phyloP scores from a whole-genome alignment of 345 rosid genomes.

The Moricandia arvensis region DNA sequence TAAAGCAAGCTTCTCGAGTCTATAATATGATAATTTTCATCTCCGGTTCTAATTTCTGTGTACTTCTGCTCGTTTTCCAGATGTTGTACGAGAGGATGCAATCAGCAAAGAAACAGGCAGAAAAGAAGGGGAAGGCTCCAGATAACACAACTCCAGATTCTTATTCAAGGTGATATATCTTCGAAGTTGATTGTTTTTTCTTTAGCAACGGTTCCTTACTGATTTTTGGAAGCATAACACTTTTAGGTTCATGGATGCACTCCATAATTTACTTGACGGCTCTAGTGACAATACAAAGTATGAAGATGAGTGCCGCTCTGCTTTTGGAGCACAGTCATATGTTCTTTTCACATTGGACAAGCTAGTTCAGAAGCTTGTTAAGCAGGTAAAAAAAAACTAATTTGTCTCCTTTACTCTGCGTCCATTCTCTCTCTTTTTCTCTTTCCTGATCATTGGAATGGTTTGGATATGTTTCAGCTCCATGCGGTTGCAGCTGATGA shows the following conservation, averaged over 20 bases:
- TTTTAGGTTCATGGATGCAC: conserved; percentile 84
- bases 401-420: conserved; percentile 2
- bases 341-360: conserved; percentile 93
- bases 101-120: conserved; percentile 82
- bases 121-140: conserved; percentile 84
- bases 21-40: conserved; percentile 8
- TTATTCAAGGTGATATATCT: conserved; percentile 68
- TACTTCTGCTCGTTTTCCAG: conserved; percentile 42
- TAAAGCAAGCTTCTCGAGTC: background rate
- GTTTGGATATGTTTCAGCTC: conserved; percentile 55
- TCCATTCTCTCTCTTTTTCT: background rate
- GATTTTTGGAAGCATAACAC: conserved; percentile 20
- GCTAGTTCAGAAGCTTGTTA: conserved; percentile 82
- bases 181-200: background rate
- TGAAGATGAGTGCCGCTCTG: conserved; percentile 96
- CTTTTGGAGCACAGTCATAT: conserved; percentile 93
- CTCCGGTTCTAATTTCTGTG: background rate
- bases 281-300: conserved; percentile 87
- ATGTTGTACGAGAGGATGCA: conserved; percentile 84
- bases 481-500: conserved; percentile 81
- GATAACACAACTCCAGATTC: conserved; percentile 65
- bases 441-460: background rate
- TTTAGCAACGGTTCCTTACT: conserved; percentile 12
- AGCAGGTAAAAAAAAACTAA: conserved; percentile 56
- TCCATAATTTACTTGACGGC: conserved; percentile 89